A percentile compares a stretch with the other conserved stretches of the same genome.
phyloP scores from a whole-genome alignment of 2,329 filamentous ascomycete species.

The Stachybotrys chlorohalonatus region DNA sequence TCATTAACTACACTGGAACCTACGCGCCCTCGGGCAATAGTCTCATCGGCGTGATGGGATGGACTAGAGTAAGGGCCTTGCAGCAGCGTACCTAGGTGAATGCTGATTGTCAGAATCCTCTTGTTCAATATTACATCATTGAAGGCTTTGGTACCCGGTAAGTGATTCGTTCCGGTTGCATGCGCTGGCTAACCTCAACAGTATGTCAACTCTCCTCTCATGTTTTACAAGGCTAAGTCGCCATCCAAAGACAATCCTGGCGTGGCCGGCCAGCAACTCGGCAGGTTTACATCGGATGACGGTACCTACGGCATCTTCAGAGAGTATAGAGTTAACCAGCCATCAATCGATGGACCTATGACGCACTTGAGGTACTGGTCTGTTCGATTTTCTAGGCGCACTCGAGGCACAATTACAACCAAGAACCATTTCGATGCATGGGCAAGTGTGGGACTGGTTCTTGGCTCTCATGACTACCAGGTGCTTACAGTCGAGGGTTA shows the following conservation, averaged over 20 bases:
- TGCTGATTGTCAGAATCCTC: not conserved
- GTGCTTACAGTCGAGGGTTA: not conserved
- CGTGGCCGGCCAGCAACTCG: not conserved
- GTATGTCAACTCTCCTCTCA: not conserved
- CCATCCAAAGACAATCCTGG: not conserved
- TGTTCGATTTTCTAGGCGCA: not conserved
- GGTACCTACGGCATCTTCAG: not conserved
- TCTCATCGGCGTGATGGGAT: not conserved
- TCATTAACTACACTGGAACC: not conserved
- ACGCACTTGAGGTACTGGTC: not conserved
- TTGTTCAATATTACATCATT: not conserved
- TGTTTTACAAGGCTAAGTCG: not conserved
- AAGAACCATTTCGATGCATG: not conserved
- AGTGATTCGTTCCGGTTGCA: not conserved
- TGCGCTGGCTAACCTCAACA: not conserved
- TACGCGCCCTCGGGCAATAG: not conserved
- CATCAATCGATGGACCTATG: not conserved
- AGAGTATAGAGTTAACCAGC: not conserved
- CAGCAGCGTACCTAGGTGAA: not conserved
- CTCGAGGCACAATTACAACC: not conserved
- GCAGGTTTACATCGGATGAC: not conserved
- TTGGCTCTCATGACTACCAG: not conserved
- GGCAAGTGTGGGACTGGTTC: not conserved
- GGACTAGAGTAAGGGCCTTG: not conserved
- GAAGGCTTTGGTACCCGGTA: not conserved